These are phyloP conservation scores for Paspalum notatum DNA, from an alignment of 176 grass and related monocot genomes.

Conservation along the genomic window DNA sequence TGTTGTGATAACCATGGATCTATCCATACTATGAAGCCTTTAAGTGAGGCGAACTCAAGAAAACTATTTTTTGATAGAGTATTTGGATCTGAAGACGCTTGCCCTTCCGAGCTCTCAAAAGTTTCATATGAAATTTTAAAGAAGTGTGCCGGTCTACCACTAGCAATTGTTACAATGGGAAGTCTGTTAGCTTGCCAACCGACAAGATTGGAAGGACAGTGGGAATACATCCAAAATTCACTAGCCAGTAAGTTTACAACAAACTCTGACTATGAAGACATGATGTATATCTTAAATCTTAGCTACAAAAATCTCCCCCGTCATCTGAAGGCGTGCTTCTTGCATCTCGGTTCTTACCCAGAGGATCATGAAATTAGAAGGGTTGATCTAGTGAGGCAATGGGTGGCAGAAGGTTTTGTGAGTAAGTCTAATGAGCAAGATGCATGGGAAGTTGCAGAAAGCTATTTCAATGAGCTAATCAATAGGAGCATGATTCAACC, in stretches of 20 bases:
- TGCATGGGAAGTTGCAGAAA: background rate
- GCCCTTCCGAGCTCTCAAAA: background rate
- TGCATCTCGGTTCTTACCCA: background rate
- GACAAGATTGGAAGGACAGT: background rate
- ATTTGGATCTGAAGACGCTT: background rate
- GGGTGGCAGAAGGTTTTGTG: background rate
- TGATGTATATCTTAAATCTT: background rate
- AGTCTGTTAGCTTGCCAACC: background rate
- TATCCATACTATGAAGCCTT: background rate
- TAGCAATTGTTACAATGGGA: background rate
- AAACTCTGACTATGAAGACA: background rate
- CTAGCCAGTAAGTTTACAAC: background rate
- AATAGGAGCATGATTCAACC: background rate
- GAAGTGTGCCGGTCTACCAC: background rate
- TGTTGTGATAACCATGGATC: background rate
- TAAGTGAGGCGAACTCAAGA: background rate
- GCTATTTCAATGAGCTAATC: background rate
- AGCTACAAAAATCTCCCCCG: background rate
- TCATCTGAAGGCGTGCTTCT: background rate
- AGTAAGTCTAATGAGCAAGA: background rate
- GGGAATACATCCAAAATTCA: background rate
- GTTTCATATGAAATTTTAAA: background rate
- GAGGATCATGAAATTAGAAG: background rate
- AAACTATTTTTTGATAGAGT: background rate
- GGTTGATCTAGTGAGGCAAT: background rate